These are phyloP conservation scores for Sphagnum magellanicum DNA, from an alignment of 228 moss, liverwort and hornwort genomes.

Conservation along the genomic window DNA sequence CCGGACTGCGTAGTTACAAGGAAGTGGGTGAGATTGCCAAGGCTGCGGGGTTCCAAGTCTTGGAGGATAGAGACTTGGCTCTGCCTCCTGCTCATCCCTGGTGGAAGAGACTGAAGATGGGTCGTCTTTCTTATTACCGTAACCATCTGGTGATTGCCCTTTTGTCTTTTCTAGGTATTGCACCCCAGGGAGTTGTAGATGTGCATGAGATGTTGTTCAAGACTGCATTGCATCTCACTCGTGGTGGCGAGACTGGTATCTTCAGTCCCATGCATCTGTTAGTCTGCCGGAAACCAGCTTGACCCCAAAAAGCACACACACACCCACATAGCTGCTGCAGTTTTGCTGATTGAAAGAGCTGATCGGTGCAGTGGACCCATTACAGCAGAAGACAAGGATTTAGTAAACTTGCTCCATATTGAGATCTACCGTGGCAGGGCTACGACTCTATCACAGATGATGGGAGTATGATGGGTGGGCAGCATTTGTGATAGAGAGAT, in stretches of 20 bases:
- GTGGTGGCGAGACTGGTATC: conserved; percentile 87
- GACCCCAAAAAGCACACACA: too few species aligned
- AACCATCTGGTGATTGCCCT: conserved; percentile 87
- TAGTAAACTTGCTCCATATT: too few species aligned
- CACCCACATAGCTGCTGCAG: too few species aligned
- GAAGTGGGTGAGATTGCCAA: conserved; percentile 81
- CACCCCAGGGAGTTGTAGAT: conserved; percentile 89
- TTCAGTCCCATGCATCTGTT: conserved; percentile 97
- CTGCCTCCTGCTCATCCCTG: conserved; percentile 85
- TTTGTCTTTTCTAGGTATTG: conserved; percentile 78
- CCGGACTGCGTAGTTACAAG: conserved; percentile 65
- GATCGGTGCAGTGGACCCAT: too few species aligned
- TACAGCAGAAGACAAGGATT: too few species aligned
- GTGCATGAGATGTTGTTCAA: conserved; percentile 98
- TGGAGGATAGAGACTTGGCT: conserved; percentile 80
- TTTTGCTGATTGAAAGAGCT: too few species aligned
- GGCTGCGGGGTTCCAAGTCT: conserved; percentile 77
- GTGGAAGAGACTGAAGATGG: conserved; percentile 97
- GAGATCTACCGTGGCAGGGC: too few species aligned
- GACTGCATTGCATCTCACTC: conserved; percentile 78
- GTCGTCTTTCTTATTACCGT: conserved; percentile 79
- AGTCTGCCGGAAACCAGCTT: conserved; percentile 62
- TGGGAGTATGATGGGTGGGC: too few species aligned
- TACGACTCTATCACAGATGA: too few species aligned
- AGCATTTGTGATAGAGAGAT: too few species aligned